A percentile compares a stretch with the other conserved stretches of the same genome.
These are phyloP conservation scores for Triticum turgidum DNA, from an alignment of 176 grass and related monocot species.

Conservation along the genomic window DNA sequence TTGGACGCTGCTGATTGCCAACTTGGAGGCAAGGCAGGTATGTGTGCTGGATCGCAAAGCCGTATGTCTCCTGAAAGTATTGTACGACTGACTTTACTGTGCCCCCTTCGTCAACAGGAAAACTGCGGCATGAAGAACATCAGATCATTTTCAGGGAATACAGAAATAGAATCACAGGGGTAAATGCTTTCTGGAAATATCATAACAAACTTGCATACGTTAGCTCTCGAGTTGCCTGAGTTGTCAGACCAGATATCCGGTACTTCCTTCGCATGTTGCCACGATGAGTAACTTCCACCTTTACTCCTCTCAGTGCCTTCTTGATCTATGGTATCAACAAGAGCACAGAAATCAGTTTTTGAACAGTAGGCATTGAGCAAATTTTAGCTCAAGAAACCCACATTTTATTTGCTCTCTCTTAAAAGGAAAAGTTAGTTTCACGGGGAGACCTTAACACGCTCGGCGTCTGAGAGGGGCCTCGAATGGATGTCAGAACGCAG, in stretches of 20 bases:
- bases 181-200: neutral
- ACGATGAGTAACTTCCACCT: conserved; percentile 85
- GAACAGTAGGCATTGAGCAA: neutral
- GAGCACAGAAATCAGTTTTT: conserved; percentile 12
- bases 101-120: conserved; percentile 79
- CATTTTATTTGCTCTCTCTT: neutral
- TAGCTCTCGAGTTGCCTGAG: conserved; percentile 79
- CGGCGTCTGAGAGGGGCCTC: conserved; percentile 64
- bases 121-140: conserved; percentile 47
- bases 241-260: conserved; percentile 74
- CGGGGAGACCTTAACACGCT: conserved; percentile 68
- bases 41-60: conserved; percentile 81
- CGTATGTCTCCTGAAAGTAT: conserved; percentile 96
- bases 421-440: too few species aligned
- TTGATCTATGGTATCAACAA: conserved; percentile 34
- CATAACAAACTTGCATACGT: conserved; percentile 45
- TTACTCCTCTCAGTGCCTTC: conserved; percentile 82
- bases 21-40: conserved; percentile 88
- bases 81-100: conserved; percentile 86
- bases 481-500: conserved; percentile 62
- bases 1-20: conserved; percentile 85
- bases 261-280: conserved; percentile 90
- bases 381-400: neutral
- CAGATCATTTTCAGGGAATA: neutral
- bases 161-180: too few species aligned